A percentile compares a stretch with the other conserved stretches of the same genome.
phyloP scores from a whole-genome alignment of 2,329 filamentous ascomycete species.

The Microthyrium microscopicum region DNA sequence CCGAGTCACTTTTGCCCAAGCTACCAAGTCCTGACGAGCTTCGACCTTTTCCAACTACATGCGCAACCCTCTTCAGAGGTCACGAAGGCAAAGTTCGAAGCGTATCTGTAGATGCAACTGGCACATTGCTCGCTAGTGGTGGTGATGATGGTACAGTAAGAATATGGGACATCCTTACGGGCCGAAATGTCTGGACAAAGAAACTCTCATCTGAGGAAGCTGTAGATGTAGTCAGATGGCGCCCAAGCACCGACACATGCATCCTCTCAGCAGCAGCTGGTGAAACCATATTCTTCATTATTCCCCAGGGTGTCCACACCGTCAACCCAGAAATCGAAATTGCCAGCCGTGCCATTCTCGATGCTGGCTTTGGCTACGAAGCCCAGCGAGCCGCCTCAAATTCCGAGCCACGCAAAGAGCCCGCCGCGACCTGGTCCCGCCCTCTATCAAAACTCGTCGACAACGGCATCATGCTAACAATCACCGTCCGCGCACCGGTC shows the following conservation, averaged over 20 bases:
- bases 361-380: constrained; percentile 90
- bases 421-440: constrained; percentile 67
- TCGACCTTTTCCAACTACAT: constrained; percentile 84
- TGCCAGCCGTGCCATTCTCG: constrained; percentile 57
- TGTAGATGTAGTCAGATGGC: constrained; percentile 78
- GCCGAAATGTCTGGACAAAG: constrained; percentile 73
- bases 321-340: constrained; percentile 58
- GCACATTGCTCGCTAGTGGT: constrained; percentile 74
- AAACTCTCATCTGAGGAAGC: constrained; percentile 53
- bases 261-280: constrained; percentile 72
- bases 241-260: constrained; percentile 63
- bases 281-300: constrained; percentile 71
- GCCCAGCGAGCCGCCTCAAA: constrained; percentile 39
- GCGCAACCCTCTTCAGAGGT: constrained; percentile 71
- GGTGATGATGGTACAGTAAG: constrained; percentile 88
- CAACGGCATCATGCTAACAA: constrained; percentile 62
- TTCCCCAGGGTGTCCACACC: constrained; percentile 43
- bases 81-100: constrained; percentile 79
- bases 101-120: constrained; percentile 69
- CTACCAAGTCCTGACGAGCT: constrained; percentile 85
- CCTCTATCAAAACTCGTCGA: constrained; percentile 59
- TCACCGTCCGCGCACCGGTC: constrained; percentile 62
- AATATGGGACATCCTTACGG: constrained; percentile 76
- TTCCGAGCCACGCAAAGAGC: constrained; percentile 48
- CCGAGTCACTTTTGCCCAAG: constrained; percentile 79